Evolutionary conservation across 75 land plant species (phyloP).

Genomic region (Pinus albicaulis): DNA sequence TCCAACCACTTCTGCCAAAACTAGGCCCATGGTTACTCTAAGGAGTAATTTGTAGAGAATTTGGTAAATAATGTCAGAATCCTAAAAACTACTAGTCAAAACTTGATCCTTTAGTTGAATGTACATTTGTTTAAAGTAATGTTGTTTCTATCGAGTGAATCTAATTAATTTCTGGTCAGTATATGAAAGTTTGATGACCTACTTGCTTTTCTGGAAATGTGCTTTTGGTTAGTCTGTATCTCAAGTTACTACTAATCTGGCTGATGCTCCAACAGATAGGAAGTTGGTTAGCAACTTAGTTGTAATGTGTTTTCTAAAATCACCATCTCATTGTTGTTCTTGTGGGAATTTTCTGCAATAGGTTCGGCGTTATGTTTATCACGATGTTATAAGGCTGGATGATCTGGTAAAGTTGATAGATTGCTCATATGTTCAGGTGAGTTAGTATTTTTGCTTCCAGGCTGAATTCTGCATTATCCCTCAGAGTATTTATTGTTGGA

Average conservation of each 20-base stretch:
- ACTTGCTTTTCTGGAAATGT: background rate
- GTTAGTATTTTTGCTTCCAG: slow-evolving; percentile 6
- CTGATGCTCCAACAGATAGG: background rate
- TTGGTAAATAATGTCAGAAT: background rate
- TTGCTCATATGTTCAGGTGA: slow-evolving; percentile 8
- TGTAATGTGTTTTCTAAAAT: background rate
- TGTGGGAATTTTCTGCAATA: slow-evolving; percentile 4
- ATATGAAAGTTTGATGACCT: background rate
- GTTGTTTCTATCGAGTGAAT: background rate
- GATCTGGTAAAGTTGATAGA: background rate
- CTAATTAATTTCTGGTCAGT: background rate
- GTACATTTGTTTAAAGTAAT: background rate
- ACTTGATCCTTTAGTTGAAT: background rate
- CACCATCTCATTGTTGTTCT: background rate
- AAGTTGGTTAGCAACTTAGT: background rate
- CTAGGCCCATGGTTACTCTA: background rate
- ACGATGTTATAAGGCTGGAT: background rate
- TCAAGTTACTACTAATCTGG: background rate
- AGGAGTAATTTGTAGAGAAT: background rate
- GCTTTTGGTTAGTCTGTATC: background rate
- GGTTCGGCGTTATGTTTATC: background rate
- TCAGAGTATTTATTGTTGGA: too few relatives aligned
- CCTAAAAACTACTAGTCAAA: background rate
- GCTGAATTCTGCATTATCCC: background rate
- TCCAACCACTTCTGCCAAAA: background rate